Base-by-base conservation (phyloP, 352 stramenopile genomes). In the Aphanomyces invadans region DNA sequence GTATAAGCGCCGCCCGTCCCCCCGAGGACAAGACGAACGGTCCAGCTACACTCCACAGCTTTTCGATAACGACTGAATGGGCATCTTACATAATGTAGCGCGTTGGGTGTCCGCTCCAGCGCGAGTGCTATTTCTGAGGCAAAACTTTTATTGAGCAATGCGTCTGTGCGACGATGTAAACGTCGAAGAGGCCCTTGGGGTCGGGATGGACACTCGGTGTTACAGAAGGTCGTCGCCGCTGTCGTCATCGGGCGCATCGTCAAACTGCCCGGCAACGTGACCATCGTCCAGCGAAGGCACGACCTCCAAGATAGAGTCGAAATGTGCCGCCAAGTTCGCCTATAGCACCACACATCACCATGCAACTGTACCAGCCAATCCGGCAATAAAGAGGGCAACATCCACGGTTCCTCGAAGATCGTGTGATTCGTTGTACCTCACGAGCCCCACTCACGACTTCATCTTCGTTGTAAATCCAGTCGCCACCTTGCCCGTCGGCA, bases 401-500 rank as follows among this genome's bases (percentile, higher is more conserved):
- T n/a, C n/a, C n/a, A n/a, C n/a, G n/a, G n/a, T n/a, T n/a, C n/a
- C n/a, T n/a, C n/a, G n/a, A n/a, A n/a, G n/a, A n/a, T n/a, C n/a
- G n/a, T 9, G 44, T 9, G 21, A 57, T 73, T 49, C 83, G 67
- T 9, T 77, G 78, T 33, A 79, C 81, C 51, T 81, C 55, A 11
- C 55, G 74, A 2, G 79, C 85, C n/a, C 82, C 83, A 48, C 81
- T 75, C 0, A 60, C 73, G 25, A 93, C 79, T 71, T 93, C 84
- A 36, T 91, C 77, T 59, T 85, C 79, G 71, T 93, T 78, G 70
- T 82, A 93, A 71, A 93, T 89, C 84, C 84, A 93, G 1, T 78
- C 80, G 39, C 84, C 81, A 19, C 72, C 60, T 25, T 57, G 49
- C 11, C 7, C 21, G 10, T 68, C 72, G 44, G 76, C 78, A 0